Evolutionary conservation across 139 green algal genomes (phyloP), one percentile per base, ranked within the genome.

Genomic region (Spirogloea muscicola): DNA sequence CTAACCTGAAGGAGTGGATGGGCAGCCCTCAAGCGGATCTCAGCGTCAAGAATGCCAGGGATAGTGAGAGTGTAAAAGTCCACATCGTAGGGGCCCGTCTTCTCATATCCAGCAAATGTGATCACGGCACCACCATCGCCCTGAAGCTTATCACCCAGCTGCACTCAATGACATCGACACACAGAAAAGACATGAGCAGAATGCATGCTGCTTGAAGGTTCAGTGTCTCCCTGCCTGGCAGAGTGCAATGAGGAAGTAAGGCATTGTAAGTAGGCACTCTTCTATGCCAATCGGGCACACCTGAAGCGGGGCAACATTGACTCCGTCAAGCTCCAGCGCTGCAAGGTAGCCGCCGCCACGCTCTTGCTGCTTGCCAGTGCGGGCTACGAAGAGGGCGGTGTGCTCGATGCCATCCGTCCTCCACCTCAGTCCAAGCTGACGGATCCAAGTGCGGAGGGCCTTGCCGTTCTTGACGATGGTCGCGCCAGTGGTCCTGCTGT

Each of bases 391-490:
- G 41, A 10, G 59, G 33, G 46, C 6, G 33, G n/a, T 55, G 43
- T 68, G 59, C 59, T 68, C 59, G 5, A 6, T 36, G 9, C 42
- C 59, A 4, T 68, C 27, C 5, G 27, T 36, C 4, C 10, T 58
- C 59, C 59, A 68, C 41, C 43, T 36, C 29, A 68, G 29, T 34
- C 59, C 59, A 38, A 68, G 25, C 59, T 68, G 33, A 3, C 27
- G n/a, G 27, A 68, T 68, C 59, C 59, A 68, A 31, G 59, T 68
- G 13, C 59, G 59, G 5, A 68, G 33, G 4, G 43, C 10, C 10
- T 68, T 33, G 13, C 59, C 27, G 10, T 4, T 6, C 59, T 57
- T 4, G 9, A 68, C 27, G 3, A 6, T 36, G 37, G 10, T 57
- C 59, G 13, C 9, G 41, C 59, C 10, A 6, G 43, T 37, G 13